Conservation (phyloP, 768 basidiomycete genomes). For the Tricholoma matsutake region DNA sequence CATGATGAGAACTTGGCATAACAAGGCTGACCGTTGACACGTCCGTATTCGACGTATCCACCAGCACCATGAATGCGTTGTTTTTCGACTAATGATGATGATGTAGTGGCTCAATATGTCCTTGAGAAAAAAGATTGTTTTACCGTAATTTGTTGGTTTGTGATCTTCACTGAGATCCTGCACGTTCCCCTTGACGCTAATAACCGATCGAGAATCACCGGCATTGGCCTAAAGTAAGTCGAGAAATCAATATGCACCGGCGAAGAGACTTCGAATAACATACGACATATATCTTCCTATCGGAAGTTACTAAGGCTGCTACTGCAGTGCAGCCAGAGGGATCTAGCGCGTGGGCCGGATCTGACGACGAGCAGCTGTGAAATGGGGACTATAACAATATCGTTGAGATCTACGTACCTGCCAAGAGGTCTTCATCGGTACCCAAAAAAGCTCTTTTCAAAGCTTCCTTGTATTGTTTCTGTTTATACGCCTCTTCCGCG, state of each 20-base stretch:
- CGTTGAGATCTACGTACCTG: conserved; percentile 47
- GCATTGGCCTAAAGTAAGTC: conserved; percentile 78
- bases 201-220: conserved; percentile 91
- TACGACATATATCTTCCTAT: conserved; percentile 79
- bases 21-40: conserved; percentile 79
- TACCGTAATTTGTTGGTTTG: conserved; percentile 87
- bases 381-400: conserved; percentile 3
- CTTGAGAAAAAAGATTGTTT: not conserved
- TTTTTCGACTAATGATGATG: conserved; percentile 59
- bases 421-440: conserved; percentile 91
- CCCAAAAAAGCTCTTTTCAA: conserved; percentile 89
- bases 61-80: conserved; percentile 86
- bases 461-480: conserved; percentile 68
- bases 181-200: conserved; percentile 80
- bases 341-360: conserved; percentile 84
- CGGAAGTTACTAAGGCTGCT: conserved; percentile 75
- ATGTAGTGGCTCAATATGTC: conserved; percentile 4
- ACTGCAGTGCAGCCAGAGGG: conserved; percentile 97
- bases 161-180: conserved; percentile 93
- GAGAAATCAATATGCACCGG: conserved; percentile 8
- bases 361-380: conserved; percentile 38
- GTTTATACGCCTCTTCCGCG: conserved; percentile 67
- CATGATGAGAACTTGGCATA: not conserved
- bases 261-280: conserved; percentile 22
- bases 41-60: conserved; percentile 93